Base-by-base conservation (phyloP, 73 alveolate species). In the Loxodes magnus region DNA sequence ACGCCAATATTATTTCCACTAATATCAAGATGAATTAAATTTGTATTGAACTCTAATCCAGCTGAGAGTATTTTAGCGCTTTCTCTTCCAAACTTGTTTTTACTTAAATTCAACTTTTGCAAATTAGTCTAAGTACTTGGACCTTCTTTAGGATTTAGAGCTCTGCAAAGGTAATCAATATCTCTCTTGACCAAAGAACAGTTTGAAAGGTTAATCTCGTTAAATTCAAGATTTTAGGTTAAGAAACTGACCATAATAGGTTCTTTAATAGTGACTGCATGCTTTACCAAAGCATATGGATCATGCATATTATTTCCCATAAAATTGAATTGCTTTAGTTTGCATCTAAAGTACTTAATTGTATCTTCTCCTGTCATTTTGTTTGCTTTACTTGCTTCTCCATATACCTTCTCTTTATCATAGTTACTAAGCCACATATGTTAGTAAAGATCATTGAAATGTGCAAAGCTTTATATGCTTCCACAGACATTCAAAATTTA, bases 341-440 rank as follows among this genome's bases (percentile, higher is more conserved):
- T 74, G 43, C 87, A 90, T 58, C 61, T 70, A 63, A 85, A 71
- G 38, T 52, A 66, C 50, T 44, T 52, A 43, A 69, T 82, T 14
- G 63, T 72, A 31, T 85, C 72, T 25, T 86, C 85, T 10, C 87
- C 87, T 33, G 72, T 35, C 76, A 79, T 79, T 22, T 73, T 74
- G 35, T 56, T 51, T 5, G 88, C 93, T 10, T 46, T 71, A 27
- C 59, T 42, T 22, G 44, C 34, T 44, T 79, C 93, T 17, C 93
- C 93, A 60, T 79, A 79, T 87, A 82, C 66, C 5, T 43, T 28
- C 39, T 90, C 96, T 56, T 81, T 94, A 21, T 79, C 93, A 39
- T 74, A 50, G 51, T 90, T 94, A n/a, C 92, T 74, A 30, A 82
- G 56, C 43, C 67, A 48, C 81, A 90, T 55, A 16, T 66, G 57